Percentiles rank a stretch among this genome's conserved stretches.
Evolutionary conservation across 2,329 filamentous ascomycete species (phyloP).

Genomic region (Pseudogymnoascus pannorum): DNA sequence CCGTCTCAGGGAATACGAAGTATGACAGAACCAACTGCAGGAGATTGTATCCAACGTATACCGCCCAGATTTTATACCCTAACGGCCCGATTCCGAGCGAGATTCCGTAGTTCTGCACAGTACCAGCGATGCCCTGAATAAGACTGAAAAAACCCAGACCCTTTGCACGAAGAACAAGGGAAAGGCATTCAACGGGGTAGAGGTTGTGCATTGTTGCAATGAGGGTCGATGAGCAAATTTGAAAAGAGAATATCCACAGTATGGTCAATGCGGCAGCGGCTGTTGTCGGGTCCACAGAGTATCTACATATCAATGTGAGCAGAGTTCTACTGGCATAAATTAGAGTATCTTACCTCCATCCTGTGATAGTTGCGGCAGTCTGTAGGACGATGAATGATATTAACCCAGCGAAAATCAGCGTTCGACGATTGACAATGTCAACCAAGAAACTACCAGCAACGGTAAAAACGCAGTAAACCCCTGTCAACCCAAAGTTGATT

Average conservation of each 20-base stretch:
- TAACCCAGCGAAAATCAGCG: constrained; percentile 38
- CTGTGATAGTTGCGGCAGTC: constrained; percentile 39
- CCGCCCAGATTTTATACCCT: constrained; percentile 43
- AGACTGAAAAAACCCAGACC: constrained; percentile 40
- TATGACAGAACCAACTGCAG: constrained; percentile 40
- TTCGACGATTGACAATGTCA: constrained; percentile 36
- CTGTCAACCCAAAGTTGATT: constrained; percentile 37
- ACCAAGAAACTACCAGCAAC: constrained; percentile 36
- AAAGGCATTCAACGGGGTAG: constrained; percentile 39
- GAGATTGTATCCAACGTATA: constrained; percentile 44
- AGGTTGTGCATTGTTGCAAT: constrained; percentile 43
- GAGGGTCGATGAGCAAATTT: constrained; percentile 38
- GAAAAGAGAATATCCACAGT: constrained; percentile 42
- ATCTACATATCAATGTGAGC: constrained; percentile 22
- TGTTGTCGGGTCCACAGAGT: constrained; percentile 25
- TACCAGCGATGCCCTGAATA: constrained; percentile 38
- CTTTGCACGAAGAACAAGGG: constrained; percentile 37
- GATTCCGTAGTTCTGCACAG: constrained; percentile 40
- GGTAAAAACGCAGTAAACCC: constrained; percentile 40
- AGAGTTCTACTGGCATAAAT: background rate
- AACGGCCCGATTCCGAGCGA: constrained; percentile 39
- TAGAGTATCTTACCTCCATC: constrained; percentile 30
- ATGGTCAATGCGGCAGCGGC: constrained; percentile 36
- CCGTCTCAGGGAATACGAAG: constrained; percentile 47
- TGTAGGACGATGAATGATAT: constrained; percentile 38